Evolutionary conservation across 306 rosid genomes (phyloP), one percentile per base, ranked within the genome.

Genomic region (Luffa aegyptiaca): DNA sequence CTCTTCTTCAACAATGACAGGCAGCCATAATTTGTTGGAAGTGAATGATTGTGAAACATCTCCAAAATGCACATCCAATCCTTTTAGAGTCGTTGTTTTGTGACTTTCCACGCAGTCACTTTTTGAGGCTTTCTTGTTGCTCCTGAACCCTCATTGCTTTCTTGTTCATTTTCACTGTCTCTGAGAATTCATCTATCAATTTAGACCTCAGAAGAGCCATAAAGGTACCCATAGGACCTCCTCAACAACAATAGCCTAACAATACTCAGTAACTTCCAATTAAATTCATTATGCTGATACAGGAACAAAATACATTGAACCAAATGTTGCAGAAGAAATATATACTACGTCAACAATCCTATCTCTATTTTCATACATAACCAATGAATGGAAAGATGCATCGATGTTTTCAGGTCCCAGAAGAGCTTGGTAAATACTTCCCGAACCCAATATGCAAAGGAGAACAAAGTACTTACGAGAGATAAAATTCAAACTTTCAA

Each of bases 91-190:
- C 69, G 71, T 81, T 87, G 76, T 66, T 81, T 53, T 66, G 86
- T 76, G 81, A 68, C 82, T 90, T 91, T 81, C 89, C 88, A 62
- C 90, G 88, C 80, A 72, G 59, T 59, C 86, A 86, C 85, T 90
- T 26, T 95, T 84, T 84, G 81, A 77, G 96, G 88, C 77, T 82
- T 90, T 79, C 82, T 86, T 80, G 80, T 76, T 75, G 85, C 87
- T 80, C 86, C 97, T 81, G 81, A 82, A 65, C 82, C 88, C 41
- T 85, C 96, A 17, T 80, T 81, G 91, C 89, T 91, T 86, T 92
- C 97, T 79, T 86, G 87, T 80, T 92, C 97, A 82, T 93, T 89
- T 75, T 91, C 93, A 86, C 97, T 91, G 89, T 93, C 97, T 83
- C 89, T 97, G 93, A 48, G 84, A 84, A 74, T 45, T 58, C 73